A percentile compares a stretch with the other conserved stretches of the same genome.
phyloP scores from a whole-genome alignment of 108 stramenopile species.

The Mayamaea pseudoterrestris region DNA sequence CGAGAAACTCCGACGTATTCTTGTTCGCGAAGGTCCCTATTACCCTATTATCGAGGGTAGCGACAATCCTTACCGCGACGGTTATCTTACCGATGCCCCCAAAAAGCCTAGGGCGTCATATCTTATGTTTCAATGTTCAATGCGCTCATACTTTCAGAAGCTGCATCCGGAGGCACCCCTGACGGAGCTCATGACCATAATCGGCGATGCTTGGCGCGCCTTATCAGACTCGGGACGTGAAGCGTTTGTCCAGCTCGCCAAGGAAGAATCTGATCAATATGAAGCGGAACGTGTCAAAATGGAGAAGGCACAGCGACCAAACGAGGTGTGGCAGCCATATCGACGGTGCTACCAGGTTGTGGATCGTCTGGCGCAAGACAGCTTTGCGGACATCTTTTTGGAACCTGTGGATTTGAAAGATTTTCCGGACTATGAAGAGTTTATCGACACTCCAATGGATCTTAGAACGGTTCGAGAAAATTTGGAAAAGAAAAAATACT shows the following conservation, averaged over 20 bases:
- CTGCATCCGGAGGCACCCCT: slow-evolving; percentile 38
- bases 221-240: slow-evolving; percentile 58
- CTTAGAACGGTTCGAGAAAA: slow-evolving; percentile 66
- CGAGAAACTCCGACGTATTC: slow-evolving; percentile 35
- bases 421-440: slow-evolving; percentile 75
- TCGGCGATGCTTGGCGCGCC: slow-evolving; percentile 60
- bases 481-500: slow-evolving; percentile 44
- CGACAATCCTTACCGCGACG: slow-evolving; percentile 83
- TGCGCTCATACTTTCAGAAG: slow-evolving; percentile 59
- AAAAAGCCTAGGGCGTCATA: slow-evolving; percentile 77
- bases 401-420: slow-evolving; percentile 71
- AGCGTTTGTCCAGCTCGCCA: slow-evolving; percentile 58
- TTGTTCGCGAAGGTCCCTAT: slow-evolving; percentile 56
- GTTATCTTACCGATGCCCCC: slow-evolving; percentile 78
- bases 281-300: slow-evolving; percentile 55
- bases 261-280: slow-evolving; percentile 59
- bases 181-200: slow-evolving; percentile 60
- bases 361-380: slow-evolving; percentile 46
- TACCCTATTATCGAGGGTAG: slow-evolving; percentile 56
- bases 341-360: slow-evolving; percentile 68
- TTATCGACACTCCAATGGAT: slow-evolving; percentile 84
- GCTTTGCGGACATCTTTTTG: slow-evolving; percentile 75
- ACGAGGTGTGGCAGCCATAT: slow-evolving; percentile 80
- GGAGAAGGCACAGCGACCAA: slow-evolving; percentile 73
- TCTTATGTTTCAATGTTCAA: slow-evolving; percentile 65